Percentiles rank a stretch among this genome's conserved stretches.
phyloP scores from a whole-genome alignment of 768 basidiomycete genomes.

The Agrocybe pediades region DNA sequence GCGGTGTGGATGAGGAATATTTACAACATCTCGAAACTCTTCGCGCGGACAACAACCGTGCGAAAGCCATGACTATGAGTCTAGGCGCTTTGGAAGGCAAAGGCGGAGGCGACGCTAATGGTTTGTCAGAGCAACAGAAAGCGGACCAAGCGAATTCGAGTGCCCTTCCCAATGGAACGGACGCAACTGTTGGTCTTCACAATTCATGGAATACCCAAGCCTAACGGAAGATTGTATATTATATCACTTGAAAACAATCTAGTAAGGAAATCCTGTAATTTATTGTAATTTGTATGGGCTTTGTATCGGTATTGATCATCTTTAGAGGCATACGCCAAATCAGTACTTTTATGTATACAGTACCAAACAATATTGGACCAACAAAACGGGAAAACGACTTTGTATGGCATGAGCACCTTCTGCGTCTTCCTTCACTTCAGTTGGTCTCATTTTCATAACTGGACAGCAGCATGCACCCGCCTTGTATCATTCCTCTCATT shows the following conservation, averaged over 20 bases:
- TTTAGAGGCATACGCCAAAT: neutral
- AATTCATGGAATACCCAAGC: conserved; percentile 59
- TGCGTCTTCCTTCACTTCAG: neutral
- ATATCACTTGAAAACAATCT: conserved; percentile 10
- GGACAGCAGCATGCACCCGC: neutral
- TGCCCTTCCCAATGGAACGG: conserved; percentile 59
- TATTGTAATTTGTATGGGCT: neutral
- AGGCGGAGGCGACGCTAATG: conserved; percentile 27
- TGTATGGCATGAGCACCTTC: too few relatives aligned
- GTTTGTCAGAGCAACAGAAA: conserved; percentile 4
- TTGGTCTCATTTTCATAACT: neutral
- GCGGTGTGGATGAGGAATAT: conserved; percentile 86
- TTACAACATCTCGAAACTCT: conserved; percentile 71
- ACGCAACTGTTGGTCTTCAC: conserved; percentile 80
- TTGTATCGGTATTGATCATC: neutral
- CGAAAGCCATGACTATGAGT: conserved; percentile 41
- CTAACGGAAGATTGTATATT: too few relatives aligned
- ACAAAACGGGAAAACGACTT: too few relatives aligned
- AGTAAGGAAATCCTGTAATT: neutral
- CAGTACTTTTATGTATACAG: neutral
- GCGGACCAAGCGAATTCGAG: conserved; percentile 30
- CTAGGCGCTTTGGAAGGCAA: conserved; percentile 36
- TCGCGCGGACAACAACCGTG: conserved; percentile 81
- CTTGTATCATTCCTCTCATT: neutral
- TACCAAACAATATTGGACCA: conserved; percentile 1